Conservation (phyloP, 306 rosid genomes). For the Cicer bijugum region DNA sequence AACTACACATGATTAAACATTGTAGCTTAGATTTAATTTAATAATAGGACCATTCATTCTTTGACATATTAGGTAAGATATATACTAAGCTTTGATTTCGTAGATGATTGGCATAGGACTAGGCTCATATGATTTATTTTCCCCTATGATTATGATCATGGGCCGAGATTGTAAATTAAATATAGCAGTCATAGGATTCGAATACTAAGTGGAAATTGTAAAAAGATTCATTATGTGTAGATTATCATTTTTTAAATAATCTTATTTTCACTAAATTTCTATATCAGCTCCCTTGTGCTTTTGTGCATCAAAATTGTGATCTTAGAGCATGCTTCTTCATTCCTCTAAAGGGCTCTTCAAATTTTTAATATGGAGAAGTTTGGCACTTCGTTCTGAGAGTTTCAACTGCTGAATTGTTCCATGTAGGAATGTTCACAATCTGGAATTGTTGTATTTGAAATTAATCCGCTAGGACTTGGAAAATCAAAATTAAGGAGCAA, state of each 20-base stretch:
- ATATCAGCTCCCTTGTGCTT: background rate
- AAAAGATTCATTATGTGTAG: constrained; percentile 6
- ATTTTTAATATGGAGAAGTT: background rate
- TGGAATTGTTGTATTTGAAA: background rate
- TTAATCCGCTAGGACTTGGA: no score
- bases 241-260: background rate
- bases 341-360: background rate
- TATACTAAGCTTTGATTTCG: background rate
- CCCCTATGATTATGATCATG: constrained; percentile 19
- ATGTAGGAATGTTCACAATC: background rate
- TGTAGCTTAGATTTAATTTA: constrained; percentile 38
- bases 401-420: background rate
- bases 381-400: background rate
- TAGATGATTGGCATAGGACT: constrained; percentile 16
- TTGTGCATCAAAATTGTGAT: background rate
- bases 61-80: constrained; percentile 5
- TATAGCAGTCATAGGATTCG: constrained; percentile 17
- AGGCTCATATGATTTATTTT: constrained; percentile 24
- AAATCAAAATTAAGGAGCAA: no score
- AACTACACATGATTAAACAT: constrained; percentile 44
- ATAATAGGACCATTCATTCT: constrained; percentile 37
- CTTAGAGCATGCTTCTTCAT: background rate
- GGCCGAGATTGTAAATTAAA: constrained; percentile 41
- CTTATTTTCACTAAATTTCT: background rate
- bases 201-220: constrained; percentile 4